phyloP scores from a whole-genome alignment of 2,329 filamentous ascomycete species.

The Polytolypa hystricis region DNA sequence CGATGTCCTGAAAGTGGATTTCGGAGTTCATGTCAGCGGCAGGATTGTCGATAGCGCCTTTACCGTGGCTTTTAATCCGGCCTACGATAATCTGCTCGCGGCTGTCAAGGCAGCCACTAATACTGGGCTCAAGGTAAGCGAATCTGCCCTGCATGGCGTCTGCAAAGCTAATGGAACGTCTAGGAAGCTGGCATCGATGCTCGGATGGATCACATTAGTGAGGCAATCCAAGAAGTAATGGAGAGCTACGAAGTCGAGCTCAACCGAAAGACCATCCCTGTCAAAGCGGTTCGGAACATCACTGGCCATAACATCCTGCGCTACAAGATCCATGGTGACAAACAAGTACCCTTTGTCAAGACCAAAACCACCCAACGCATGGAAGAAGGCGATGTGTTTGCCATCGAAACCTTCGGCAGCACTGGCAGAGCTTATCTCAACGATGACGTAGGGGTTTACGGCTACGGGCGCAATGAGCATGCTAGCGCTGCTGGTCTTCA shows the following conservation, averaged over 20 bases:
- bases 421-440: constrained; percentile 40
- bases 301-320: constrained; percentile 45
- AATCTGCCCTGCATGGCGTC: constrained; percentile 5
- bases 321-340: constrained; percentile 47
- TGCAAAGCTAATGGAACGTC: constrained; percentile 8
- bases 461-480: constrained; percentile 37
- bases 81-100: constrained; percentile 62
- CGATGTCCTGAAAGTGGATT: constrained; percentile 75
- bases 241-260: constrained; percentile 51
- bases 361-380: constrained; percentile 40
- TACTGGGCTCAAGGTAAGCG: constrained; percentile 36
- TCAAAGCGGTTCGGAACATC: constrained; percentile 46
- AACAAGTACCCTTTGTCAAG: constrained; percentile 45
- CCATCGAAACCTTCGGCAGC: constrained; percentile 48
- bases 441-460: constrained; percentile 42
- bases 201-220: constrained; percentile 44
- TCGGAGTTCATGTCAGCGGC: constrained; percentile 70
- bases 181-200: constrained; percentile 45
- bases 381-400: constrained; percentile 49
- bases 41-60: constrained; percentile 74
- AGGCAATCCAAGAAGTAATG: constrained; percentile 51
- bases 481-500: constrained; percentile 28
- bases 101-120: constrained; percentile 69
- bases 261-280: constrained; percentile 40
- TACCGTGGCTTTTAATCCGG: constrained; percentile 63